Evolutionary conservation across 1,284 basidiomycete species (phyloP).

Genomic region (Psilocybe mexicana): DNA sequence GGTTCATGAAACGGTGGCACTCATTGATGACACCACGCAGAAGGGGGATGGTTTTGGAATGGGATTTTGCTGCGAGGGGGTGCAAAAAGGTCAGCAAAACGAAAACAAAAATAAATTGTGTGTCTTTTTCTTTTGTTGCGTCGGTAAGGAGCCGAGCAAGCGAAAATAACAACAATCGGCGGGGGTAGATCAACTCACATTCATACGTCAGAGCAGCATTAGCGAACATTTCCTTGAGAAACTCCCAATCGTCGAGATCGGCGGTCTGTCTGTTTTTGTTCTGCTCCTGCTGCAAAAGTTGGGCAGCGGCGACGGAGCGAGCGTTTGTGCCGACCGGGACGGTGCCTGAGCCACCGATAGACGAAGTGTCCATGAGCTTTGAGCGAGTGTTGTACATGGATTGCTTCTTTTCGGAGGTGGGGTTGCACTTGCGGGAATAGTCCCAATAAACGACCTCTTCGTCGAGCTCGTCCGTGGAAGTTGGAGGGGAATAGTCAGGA

Average conservation of each 20-base stretch:
- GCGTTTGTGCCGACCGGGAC: neutral
- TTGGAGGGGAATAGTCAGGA: neutral
- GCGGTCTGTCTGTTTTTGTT: slow-evolving; percentile 22
- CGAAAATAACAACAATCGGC: neutral
- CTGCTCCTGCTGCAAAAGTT: slow-evolving; percentile 1
- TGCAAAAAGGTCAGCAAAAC: too few relatives aligned
- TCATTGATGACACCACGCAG: slow-evolving; percentile 65
- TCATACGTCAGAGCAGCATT: slow-evolving; percentile 59
- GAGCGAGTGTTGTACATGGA: slow-evolving; percentile 31
- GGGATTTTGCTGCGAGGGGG: slow-evolving; percentile 41
- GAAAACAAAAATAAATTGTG: too few relatives aligned
- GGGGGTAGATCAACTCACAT: slow-evolving; percentile 37
- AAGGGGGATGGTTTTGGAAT: slow-evolving; percentile 49
- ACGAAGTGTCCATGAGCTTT: slow-evolving; percentile 40
- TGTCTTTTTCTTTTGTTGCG: too few relatives aligned
- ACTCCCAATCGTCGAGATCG: slow-evolving; percentile 60
- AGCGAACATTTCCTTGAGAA: slow-evolving; percentile 61
- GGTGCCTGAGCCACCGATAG: neutral
- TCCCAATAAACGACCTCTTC: slow-evolving; percentile 37
- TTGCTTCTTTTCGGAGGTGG: neutral
- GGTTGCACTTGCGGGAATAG: slow-evolving; percentile 28
- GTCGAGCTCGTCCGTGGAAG: slow-evolving; percentile 22
- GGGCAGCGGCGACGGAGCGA: slow-evolving; percentile 13
- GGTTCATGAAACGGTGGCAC: slow-evolving; percentile 57
- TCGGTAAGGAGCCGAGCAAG: neutral